Conservation (phyloP, 345 rosid species). For the Pelargonium nanum region DNA sequence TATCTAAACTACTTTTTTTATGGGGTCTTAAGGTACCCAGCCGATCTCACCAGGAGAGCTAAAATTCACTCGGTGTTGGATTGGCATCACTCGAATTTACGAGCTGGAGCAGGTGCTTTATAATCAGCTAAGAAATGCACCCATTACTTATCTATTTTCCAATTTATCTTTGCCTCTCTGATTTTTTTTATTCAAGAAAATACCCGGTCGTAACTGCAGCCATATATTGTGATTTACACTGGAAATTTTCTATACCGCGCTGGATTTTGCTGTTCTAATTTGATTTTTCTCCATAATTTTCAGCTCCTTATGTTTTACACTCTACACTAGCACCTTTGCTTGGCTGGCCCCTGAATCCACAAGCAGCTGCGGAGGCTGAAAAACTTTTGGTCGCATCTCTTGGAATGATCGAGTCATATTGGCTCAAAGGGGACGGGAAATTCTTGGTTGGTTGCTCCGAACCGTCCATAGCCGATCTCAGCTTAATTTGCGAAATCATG, state of each 20-base stretch:
- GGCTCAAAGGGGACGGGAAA: conserved; percentile 65
- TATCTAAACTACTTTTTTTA: conserved; percentile 1
- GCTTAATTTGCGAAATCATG: conserved; percentile 74
- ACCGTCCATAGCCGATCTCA: conserved; percentile 78
- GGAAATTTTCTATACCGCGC: no score
- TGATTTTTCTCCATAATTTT: not conserved
- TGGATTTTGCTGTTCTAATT: not conserved
- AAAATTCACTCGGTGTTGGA: conserved; percentile 72
- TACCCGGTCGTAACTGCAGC: no score
- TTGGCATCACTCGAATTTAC: conserved; percentile 82
- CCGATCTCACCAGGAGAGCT: conserved; percentile 71
- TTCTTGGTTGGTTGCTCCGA: conserved; percentile 67
- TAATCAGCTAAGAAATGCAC: conserved; percentile 1
- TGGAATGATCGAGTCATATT: conserved; percentile 48
- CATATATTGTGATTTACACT: no score
- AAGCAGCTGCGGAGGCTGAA: conserved; percentile 62
- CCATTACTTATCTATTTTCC: no score
- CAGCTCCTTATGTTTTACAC: conserved; percentile 44
- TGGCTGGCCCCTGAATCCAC: conserved; percentile 41
- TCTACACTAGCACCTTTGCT: conserved; percentile 38
- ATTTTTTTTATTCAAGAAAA: no score
- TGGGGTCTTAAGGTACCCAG: conserved; percentile 53
- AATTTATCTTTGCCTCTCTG: no score
- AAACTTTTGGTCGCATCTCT: conserved; percentile 43
- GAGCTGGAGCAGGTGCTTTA: conserved; percentile 52